Conservation (phyloP, 768 basidiomycete genomes). For the Suillus fuscotomentosus region DNA sequence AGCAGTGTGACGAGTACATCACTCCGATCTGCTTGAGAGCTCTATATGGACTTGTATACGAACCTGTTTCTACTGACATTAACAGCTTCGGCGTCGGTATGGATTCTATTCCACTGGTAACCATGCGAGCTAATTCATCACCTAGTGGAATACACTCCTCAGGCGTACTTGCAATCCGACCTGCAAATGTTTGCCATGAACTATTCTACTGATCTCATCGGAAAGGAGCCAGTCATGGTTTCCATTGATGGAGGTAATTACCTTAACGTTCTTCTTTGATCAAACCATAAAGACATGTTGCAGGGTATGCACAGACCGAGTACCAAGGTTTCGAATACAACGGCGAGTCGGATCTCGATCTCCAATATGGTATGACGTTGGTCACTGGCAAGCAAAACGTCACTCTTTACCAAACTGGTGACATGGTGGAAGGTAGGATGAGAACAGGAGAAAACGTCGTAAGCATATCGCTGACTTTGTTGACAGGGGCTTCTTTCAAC, state of each 20-base stretch:
- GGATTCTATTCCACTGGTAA: not conserved
- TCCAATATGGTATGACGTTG: constrained; percentile 54
- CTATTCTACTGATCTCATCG: constrained; percentile 20
- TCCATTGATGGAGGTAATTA: constrained; percentile 36
- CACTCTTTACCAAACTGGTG: constrained; percentile 45
- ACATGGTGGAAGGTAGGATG: constrained; percentile 37
- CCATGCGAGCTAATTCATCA: not conserved
- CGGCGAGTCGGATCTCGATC: constrained; percentile 57
- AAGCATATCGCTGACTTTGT: not conserved
- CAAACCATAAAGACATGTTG: constrained; percentile 5
- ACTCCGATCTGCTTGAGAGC: constrained; percentile 29
- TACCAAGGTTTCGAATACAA: constrained; percentile 42
- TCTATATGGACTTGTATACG: constrained; percentile 24
- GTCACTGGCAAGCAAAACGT: constrained; percentile 39
- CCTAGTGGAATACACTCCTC: constrained; percentile 34
- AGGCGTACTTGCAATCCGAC: constrained; percentile 28
- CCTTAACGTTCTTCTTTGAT: not conserved
- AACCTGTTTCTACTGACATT: constrained; percentile 18
- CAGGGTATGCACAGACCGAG: constrained; percentile 27
- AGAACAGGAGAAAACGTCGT: not conserved
- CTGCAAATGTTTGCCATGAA: constrained; percentile 33
- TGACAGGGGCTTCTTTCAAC: constrained; percentile 43
- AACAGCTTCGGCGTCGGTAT: constrained; percentile 36
- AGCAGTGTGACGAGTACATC: constrained; percentile 26
- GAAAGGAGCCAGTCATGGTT: constrained; percentile 26